Evolutionary conservation across 345 rosid genomes (phyloP).

Genomic region (Noccaea bulbosa): DNA sequence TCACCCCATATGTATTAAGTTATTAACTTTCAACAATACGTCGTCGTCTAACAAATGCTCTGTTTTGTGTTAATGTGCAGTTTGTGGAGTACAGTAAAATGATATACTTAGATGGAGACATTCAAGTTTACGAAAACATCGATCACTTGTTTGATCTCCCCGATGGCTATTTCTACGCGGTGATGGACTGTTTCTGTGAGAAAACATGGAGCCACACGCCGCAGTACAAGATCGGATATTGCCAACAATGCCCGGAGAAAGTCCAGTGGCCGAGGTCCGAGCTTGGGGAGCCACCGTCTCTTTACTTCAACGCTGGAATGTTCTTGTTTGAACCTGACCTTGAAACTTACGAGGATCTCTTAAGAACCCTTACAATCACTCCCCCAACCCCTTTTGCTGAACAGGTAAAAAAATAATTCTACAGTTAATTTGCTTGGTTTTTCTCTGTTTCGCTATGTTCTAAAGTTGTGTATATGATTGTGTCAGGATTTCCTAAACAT

Average conservation of each 20-base stretch:
- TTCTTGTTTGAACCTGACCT: conserved; percentile 71
- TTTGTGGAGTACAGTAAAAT: conserved; percentile 83
- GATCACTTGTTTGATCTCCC: conserved; percentile 80
- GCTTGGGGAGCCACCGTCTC: conserved; percentile 65
- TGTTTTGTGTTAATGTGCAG: conserved; percentile 44
- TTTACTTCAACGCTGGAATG: conserved; percentile 97
- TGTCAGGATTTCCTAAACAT: conserved; percentile 76
- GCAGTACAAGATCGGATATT: conserved; percentile 81
- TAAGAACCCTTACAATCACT: conserved; percentile 53
- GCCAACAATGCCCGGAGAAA: conserved; percentile 83
- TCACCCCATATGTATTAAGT: not conserved
- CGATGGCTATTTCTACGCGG: conserved; percentile 70
- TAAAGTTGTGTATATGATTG: not conserved
- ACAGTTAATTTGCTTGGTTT: not conserved
- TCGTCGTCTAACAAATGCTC: not conserved
- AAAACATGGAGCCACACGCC: conserved; percentile 75
- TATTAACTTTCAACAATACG: too few relatives aligned
- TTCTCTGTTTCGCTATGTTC: not conserved
- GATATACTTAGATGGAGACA: conserved; percentile 90
- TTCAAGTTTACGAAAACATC: conserved; percentile 74
- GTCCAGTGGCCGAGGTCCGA: conserved; percentile 62
- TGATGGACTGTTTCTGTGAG: conserved; percentile 95
- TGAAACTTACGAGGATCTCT: conserved; percentile 51
- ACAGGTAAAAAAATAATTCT: conserved; percentile 51
- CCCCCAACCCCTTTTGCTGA: conserved; percentile 81